Conservation (phyloP, 2,329 filamentous ascomycete genomes). For the Talaromyces pinophilus region DNA sequence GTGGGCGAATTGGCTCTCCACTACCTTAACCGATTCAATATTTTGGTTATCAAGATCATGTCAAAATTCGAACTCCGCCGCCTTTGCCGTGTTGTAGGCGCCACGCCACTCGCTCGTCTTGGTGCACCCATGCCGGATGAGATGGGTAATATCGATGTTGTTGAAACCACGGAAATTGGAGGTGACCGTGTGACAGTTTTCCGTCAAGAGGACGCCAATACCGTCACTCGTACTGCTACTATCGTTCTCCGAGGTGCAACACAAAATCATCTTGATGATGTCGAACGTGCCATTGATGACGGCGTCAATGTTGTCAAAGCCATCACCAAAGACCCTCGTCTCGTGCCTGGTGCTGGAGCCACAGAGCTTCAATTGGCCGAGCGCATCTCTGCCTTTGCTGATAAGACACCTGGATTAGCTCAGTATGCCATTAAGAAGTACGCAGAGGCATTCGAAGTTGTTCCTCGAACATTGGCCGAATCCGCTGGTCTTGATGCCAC, state of each 20-base stretch:
- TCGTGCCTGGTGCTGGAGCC: constrained; percentile 92
- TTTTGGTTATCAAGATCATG: constrained; percentile 92
- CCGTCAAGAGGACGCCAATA: constrained; percentile 78
- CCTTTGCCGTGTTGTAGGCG: constrained; percentile 92
- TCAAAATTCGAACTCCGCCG: constrained; percentile 97
- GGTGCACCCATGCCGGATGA: constrained; percentile 99
- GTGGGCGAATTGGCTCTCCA: constrained; percentile 94
- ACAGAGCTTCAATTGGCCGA: constrained; percentile 93
- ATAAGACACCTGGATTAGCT: constrained; percentile 87
- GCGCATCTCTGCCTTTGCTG: constrained; percentile 83
- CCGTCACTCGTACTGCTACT: constrained; percentile 88
- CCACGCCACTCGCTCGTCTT: constrained; percentile 90
- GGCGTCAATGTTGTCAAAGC: constrained; percentile 99
- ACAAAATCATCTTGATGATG: constrained; percentile 95
- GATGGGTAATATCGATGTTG: constrained; percentile 92
- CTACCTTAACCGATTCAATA: constrained; percentile 96
- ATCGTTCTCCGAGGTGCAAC: constrained; percentile 93
- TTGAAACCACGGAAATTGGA: constrained; percentile 96
- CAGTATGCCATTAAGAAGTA: constrained; percentile 98
- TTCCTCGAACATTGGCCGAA: constrained; percentile 90
- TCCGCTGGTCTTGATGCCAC: constrained; percentile 94
- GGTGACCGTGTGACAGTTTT: constrained; percentile 98
- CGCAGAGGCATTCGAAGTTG: constrained; percentile 95
- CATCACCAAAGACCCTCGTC: constrained; percentile 85
- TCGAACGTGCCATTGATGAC: constrained; percentile 95